Evolutionary conservation across 1,284 basidiomycete genomes (phyloP).

Genomic region (Xerocomus nothofagi): DNA sequence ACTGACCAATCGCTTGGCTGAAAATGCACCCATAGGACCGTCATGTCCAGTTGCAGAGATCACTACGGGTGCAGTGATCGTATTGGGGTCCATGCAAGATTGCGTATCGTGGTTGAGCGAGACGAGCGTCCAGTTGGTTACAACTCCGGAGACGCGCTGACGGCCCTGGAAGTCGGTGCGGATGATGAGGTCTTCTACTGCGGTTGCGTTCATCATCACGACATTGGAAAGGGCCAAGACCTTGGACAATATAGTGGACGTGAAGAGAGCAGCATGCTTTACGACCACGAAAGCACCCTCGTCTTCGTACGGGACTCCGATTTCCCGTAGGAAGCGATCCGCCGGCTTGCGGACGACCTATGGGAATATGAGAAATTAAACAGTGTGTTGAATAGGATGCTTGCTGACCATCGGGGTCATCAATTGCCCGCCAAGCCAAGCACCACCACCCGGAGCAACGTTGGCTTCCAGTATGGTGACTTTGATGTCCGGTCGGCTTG

Average conservation of each 20-base stretch:
- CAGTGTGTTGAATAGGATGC: not conserved
- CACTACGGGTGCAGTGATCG: constrained; percentile 78
- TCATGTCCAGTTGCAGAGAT: constrained; percentile 74
- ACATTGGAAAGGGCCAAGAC: constrained; percentile 78
- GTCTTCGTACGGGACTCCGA: constrained; percentile 80
- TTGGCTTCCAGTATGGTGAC: constrained; percentile 83
- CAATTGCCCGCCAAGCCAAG: constrained; percentile 81
- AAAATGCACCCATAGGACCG: constrained; percentile 85
- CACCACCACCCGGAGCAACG: constrained; percentile 80
- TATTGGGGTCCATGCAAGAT: constrained; percentile 86
- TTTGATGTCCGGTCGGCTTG: constrained; percentile 70
- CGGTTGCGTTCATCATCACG: constrained; percentile 73
- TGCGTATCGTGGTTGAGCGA: constrained; percentile 81
- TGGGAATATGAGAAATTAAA: not conserved
- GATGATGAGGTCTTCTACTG: constrained; percentile 76
- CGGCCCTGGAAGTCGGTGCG: constrained; percentile 56
- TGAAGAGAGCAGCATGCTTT: constrained; percentile 82
- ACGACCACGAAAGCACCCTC: constrained; percentile 81
- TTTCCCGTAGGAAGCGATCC: constrained; percentile 69
- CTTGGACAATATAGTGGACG: constrained; percentile 74
- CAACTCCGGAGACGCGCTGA: constrained; percentile 80
- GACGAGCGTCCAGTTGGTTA: constrained; percentile 85
- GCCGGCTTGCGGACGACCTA: constrained; percentile 82
- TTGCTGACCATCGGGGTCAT: constrained; percentile 76
- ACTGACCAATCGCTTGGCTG: constrained; percentile 79